Conservation (phyloP, 495 filamentous ascomycete genomes). For the Bacidia rubella region DNA sequence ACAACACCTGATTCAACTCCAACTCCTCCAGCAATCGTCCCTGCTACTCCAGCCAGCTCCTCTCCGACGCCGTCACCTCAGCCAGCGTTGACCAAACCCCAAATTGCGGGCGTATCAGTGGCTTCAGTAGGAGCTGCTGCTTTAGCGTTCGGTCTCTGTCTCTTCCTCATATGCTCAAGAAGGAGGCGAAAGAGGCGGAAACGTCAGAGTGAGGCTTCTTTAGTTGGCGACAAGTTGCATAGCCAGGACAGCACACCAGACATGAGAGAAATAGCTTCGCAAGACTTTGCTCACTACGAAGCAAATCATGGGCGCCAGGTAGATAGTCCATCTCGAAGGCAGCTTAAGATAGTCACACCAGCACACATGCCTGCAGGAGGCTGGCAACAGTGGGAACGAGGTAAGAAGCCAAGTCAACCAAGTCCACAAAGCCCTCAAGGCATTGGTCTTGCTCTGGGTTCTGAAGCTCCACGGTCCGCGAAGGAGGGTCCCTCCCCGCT, state of each 20-base stretch:
- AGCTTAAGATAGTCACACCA: slow-evolving; percentile 9
- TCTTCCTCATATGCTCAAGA: slow-evolving; percentile 14
- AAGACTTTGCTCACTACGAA: slow-evolving; percentile 8
- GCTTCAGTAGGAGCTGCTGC: slow-evolving; percentile 15
- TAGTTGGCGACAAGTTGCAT: slow-evolving; percentile 15
- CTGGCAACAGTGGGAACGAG: slow-evolving; percentile 14
- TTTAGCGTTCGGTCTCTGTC: slow-evolving; percentile 13
- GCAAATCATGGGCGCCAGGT: not conserved
- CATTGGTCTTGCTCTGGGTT: slow-evolving; percentile 14
- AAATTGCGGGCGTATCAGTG: slow-evolving; percentile 18
- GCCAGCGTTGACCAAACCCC: slow-evolving; percentile 15
- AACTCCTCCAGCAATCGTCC: not conserved
- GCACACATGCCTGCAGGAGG: slow-evolving; percentile 4
- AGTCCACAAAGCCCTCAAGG: slow-evolving; percentile 11
- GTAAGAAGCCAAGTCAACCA: slow-evolving; percentile 6
- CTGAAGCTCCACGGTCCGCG: not conserved
- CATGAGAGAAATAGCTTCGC: not conserved
- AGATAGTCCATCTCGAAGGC: slow-evolving; percentile 3
- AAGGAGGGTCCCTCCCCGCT: slow-evolving; percentile 10
- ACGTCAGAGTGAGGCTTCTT: slow-evolving; percentile 15
- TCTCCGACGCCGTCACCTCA: slow-evolving; percentile 3
- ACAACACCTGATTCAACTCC: not conserved
- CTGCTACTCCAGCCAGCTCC: slow-evolving; percentile 5
- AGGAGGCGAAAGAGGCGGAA: slow-evolving; percentile 4
- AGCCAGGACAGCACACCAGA: slow-evolving; percentile 13